phyloP scores from a whole-genome alignment of 257 asterid genomes.

The Ocimum tenuiflorum region DNA sequence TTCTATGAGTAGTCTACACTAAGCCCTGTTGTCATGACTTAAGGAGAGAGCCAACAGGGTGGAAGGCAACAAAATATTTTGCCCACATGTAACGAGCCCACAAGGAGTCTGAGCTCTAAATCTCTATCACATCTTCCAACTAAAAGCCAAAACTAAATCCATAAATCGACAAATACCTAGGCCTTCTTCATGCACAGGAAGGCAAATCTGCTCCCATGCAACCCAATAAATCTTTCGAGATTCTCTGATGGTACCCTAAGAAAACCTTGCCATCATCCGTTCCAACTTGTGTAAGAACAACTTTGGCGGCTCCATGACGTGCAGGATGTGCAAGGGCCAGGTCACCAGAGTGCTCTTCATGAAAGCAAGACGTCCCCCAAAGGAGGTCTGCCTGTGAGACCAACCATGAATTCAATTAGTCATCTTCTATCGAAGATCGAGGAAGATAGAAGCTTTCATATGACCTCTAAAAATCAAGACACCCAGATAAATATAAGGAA shows the following conservation, averaged over 20 bases:
- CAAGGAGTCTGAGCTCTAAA: neutral
- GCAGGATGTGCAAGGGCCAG: neutral
- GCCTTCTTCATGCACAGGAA: neutral
- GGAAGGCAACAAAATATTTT: too few species aligned
- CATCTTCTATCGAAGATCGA: neutral
- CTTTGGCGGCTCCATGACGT: neutral
- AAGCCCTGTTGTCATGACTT: neutral
- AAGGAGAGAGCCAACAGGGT: too few species aligned
- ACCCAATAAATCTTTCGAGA: neutral
- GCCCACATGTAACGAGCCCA: neutral
- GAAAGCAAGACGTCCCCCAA: neutral
- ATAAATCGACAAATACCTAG: neutral
- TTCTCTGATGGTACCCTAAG: neutral
- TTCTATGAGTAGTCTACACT: neutral
- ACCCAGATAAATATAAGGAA: too few species aligned
- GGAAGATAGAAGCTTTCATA: too few species aligned
- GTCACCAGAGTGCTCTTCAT: neutral
- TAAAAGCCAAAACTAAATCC: neutral
- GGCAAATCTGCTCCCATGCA: neutral
- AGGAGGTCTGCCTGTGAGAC: neutral
- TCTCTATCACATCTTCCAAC: neutral
- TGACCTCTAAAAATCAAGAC: too few species aligned
- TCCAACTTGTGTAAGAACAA: neutral
- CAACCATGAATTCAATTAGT: neutral
- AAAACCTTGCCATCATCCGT: neutral